A percentile compares a stretch with the other conserved stretches of the same genome.
Conservation (phyloP, 2,329 filamentous ascomycete genomes). For the Pseudocercospora fijiensis region DNA sequence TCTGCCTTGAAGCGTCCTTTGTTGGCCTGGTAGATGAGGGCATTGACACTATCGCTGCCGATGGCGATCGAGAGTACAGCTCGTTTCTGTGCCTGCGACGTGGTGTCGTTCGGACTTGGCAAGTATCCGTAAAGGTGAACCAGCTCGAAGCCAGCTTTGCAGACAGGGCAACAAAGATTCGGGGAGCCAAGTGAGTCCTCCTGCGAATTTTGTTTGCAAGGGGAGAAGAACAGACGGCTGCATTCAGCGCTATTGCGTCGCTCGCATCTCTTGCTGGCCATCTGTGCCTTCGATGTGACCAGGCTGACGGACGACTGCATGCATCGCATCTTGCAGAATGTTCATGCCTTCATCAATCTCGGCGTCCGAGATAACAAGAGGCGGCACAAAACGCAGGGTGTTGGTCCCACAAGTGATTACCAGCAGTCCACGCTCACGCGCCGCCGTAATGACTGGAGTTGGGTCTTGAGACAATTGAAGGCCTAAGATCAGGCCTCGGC, state of each 20-base stretch:
- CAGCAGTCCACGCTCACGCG: conserved; percentile 80
- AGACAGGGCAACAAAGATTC: not conserved
- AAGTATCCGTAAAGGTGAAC: not conserved
- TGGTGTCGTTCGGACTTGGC: not conserved
- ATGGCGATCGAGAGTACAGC: not conserved
- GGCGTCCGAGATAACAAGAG: conserved; percentile 72
- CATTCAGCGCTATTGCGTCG: conserved; percentile 4
- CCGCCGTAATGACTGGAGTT: conserved; percentile 73
- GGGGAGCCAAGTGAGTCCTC: not conserved
- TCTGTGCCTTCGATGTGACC: conserved; percentile 42
- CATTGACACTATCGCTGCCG: not conserved
- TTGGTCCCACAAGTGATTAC: conserved; percentile 93
- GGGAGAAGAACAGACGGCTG: not conserved
- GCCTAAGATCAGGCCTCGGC: conserved; percentile 81
- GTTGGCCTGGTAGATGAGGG: not conserved
- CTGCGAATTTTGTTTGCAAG: not conserved
- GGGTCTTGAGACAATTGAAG: conserved; percentile 77
- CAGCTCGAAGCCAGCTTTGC: not conserved
- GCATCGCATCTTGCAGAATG: conserved; percentile 70
- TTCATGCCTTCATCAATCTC: conserved; percentile 77
- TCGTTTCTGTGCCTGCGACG: not conserved
- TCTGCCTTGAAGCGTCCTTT: not conserved
- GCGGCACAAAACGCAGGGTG: conserved; percentile 87
- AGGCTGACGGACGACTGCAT: conserved; percentile 51
- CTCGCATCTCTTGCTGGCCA: conserved; percentile 48